A percentile compares a stretch with the other conserved stretches of the same genome.
phyloP scores from a whole-genome alignment of 441 rosid genomes.

The Arabidopsis lyrata region DNA sequence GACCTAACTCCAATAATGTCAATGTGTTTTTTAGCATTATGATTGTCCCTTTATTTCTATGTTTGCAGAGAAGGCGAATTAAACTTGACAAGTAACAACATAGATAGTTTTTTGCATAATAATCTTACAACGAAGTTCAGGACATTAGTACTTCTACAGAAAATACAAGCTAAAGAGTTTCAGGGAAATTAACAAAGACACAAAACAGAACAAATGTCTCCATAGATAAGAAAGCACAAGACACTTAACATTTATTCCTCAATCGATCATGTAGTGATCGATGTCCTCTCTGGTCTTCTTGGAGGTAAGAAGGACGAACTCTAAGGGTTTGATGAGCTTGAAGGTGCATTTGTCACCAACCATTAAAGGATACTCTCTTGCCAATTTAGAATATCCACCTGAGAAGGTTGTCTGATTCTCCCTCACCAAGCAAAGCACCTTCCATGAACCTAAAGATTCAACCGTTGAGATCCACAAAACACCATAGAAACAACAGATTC shows the following conservation, averaged over 20 bases:
- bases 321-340: constrained; percentile 33
- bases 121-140: neutral
- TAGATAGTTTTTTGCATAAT: neutral
- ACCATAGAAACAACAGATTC: neutral
- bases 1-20: constrained; percentile 24
- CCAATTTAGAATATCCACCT: constrained; percentile 27
- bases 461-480: neutral
- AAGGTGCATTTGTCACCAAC: constrained; percentile 31
- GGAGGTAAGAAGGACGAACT: constrained; percentile 28
- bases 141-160: neutral
- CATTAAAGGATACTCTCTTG: constrained; percentile 30
- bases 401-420: constrained; percentile 29
- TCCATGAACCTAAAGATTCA: constrained; percentile 22
- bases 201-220: constrained; percentile 9
- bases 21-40: neutral
- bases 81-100: neutral
- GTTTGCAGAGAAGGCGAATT: no score
- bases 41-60: no score
- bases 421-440: constrained; percentile 34
- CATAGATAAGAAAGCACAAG: constrained; percentile 15
- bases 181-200: neutral
- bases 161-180: constrained; percentile 18
- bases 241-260: constrained; percentile 12
- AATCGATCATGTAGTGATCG: neutral
- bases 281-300: constrained; percentile 2